Percentiles rank a stretch among this genome's conserved stretches.
Conservation (phyloP, 371 early-diverging fungal genomes). For the Encephalitozoon intestinalis region DNA sequence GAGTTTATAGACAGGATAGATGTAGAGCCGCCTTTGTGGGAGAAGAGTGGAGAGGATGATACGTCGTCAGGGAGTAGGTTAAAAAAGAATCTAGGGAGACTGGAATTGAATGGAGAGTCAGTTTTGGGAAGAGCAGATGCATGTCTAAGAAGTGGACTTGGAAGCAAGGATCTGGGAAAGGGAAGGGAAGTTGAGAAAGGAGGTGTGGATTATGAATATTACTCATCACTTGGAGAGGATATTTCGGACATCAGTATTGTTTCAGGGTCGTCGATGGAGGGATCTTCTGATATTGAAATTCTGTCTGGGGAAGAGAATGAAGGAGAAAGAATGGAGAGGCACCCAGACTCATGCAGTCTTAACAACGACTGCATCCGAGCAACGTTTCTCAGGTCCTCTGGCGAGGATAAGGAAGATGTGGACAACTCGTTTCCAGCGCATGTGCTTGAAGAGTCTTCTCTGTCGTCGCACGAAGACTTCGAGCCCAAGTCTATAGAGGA, state of each 20-base stretch:
- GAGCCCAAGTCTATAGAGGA: not conserved
- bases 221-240: slow-evolving; percentile 6
- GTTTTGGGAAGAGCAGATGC: not conserved
- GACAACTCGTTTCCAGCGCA: not conserved
- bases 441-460: not conserved
- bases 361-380: not conserved
- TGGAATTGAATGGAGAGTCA: not conserved
- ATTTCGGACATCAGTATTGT: not conserved
- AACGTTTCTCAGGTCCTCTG: not conserved
- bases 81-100: not conserved
- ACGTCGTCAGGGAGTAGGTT: not conserved
- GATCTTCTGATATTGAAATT: not conserved
- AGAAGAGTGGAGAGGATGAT: not conserved
- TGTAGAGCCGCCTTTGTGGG: not conserved
- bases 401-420: not conserved
- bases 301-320: not conserved
- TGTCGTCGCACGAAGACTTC: not conserved
- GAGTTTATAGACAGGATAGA: slow-evolving; percentile 6
- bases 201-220: not conserved
- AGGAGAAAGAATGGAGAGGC: not conserved
- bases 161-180: not conserved
- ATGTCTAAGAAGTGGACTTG: not conserved
- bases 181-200: no score
- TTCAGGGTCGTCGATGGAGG: not conserved
- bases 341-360: not conserved